phyloP scores from a whole-genome alignment of 139 green algal species.

The Chlamydomonas sphaeroides region DNA sequence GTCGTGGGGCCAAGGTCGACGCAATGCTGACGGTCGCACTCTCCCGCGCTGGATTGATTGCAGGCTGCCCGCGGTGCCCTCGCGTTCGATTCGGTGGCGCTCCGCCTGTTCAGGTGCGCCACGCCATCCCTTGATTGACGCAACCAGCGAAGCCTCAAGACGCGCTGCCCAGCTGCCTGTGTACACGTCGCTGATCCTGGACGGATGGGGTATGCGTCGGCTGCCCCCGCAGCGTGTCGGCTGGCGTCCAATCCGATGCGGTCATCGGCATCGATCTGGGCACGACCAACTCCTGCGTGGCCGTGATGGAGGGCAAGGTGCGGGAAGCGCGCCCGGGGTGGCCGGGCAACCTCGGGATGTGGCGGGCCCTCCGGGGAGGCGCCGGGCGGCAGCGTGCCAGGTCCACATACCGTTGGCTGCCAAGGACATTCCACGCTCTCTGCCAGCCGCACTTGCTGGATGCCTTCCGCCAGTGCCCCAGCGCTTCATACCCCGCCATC shows the following conservation, averaged over 20 bases:
- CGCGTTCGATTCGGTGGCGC: background rate
- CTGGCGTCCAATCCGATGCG: slow-evolving; percentile 68
- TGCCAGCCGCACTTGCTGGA: background rate
- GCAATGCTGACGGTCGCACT: background rate
- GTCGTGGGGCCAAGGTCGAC: background rate
- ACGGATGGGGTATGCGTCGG: no score
- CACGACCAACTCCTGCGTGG: slow-evolving; percentile 99
- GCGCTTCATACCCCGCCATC: background rate
- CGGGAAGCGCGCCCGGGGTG: background rate
- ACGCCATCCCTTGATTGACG: background rate
- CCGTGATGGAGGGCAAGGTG: slow-evolving; percentile 99
- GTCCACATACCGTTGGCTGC: no score
- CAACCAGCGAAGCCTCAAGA: background rate
- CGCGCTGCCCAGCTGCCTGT: background rate
- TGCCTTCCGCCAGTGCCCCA: background rate
- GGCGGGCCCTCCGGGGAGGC: no score
- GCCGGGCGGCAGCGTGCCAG: no score
- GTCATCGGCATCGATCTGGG: slow-evolving; percentile 99
- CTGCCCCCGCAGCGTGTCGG: slow-evolving; percentile 54
- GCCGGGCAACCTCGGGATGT: no score
- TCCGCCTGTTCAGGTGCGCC: slow-evolving; percentile 15
- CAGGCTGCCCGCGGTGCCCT: slow-evolving; percentile 7
- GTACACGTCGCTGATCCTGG: no score
- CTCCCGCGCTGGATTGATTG: background rate
- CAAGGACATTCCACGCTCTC: background rate